Evolutionary conservation across 371 early-diverging fungal species (phyloP), one percentile per base, ranked within the genome.

Genomic region (Mucor lusitanicus): DNA sequence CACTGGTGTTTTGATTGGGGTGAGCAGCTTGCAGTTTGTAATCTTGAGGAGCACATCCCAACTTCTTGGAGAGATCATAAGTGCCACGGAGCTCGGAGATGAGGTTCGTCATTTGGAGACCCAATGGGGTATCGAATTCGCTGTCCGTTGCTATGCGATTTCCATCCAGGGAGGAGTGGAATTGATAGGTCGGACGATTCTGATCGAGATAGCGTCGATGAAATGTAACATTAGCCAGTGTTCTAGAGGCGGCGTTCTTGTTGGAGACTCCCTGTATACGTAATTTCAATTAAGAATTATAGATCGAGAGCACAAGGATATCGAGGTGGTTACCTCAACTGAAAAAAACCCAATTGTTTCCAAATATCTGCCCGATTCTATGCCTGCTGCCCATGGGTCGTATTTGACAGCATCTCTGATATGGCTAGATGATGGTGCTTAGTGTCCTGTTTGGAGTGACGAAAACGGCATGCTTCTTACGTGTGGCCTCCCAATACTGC

Each of bases 311-410:
- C 3, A 53, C 53, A 46, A 53, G 25, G 27, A 30, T 4, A 37
- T 17, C 15, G 40, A 17, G 17, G 40, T 21, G 35, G 69, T 71
- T 72, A 73, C 80, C 44, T 78, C 69, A 13, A 82, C 68, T 19
- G 89, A 89, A 70, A 86, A 73, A 71, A 82, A 87, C 3, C 86
- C 89, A 57, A 89, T 48, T 17, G 89, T 85, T 48, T 89, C 87
- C 71, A 89, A 67, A 76, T 83, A 87, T 11, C 85, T 79, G 42
- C 89, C 89, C 30, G 83, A 77, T 44, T 84, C 78, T 35, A 89
- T 72, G 39, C 84, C 89, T 64, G 76, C 85, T 12, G 84, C 85
- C 69, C 84, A 81, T 9, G 59, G 61, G 70, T 86, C 89, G 50
- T 80, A 86, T 48, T 68, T 58, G 27, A 63, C 74, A 70, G 83